A percentile compares a stretch with the other conserved stretches of the same genome.
phyloP scores from a whole-genome alignment of 768 basidiomycete species.

The Nevesoporus exiguus region DNA sequence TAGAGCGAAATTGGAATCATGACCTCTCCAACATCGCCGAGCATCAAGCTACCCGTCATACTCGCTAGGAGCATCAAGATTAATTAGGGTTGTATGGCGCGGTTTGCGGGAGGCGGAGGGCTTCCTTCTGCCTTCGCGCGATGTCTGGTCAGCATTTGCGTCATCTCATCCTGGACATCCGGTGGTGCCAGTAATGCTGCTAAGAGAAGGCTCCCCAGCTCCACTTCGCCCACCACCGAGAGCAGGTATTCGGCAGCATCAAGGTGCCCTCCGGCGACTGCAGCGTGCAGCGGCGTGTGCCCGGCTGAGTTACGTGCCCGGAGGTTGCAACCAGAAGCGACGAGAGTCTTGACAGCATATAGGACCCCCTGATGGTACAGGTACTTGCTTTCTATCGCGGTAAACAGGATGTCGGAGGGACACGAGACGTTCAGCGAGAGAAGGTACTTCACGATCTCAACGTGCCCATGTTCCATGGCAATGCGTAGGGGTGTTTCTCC shows the following conservation, averaged over 20 bases:
- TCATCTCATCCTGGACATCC: not conserved
- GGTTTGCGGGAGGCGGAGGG: too few relatives aligned
- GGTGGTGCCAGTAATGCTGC: not conserved
- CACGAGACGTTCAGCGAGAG: not conserved
- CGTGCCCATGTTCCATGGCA: not conserved
- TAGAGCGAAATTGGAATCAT: too few relatives aligned
- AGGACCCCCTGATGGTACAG: not conserved
- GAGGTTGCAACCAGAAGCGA: not conserved
- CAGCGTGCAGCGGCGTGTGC: not conserved
- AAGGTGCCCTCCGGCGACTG: not conserved
- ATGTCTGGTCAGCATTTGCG: too few relatives aligned
- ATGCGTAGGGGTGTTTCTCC: not conserved
- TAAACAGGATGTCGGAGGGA: not conserved
- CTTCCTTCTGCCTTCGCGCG: too few relatives aligned
- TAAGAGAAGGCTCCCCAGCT: not conserved
- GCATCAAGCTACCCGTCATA: too few relatives aligned
- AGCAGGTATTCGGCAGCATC: conserved; percentile 1
- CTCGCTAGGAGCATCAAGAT: too few relatives aligned
- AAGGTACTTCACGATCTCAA: not conserved
- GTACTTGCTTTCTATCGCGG: not conserved
- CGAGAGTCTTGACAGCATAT: not conserved
- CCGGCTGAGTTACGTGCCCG: not conserved
- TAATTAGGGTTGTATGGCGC: too few relatives aligned
- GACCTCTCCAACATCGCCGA: too few relatives aligned
- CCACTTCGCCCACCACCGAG: not conserved